These are phyloP conservation scores for Pichia exigua DNA, from an alignment of 805 yeast species.

Conservation along the genomic window DNA sequence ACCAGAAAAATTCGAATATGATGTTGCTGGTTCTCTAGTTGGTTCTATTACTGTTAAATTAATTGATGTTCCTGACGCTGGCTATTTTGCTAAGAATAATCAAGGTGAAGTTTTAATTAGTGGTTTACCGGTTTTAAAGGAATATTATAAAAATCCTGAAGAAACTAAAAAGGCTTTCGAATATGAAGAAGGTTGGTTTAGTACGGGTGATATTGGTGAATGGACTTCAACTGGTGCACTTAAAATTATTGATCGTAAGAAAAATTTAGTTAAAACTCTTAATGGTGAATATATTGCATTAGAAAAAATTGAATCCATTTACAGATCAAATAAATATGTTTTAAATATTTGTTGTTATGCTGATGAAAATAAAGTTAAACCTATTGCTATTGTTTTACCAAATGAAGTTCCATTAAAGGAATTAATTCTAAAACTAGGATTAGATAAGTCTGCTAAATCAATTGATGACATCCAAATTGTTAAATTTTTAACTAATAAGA, in stretches of 20 bases:
- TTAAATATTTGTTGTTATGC: constrained; percentile 89
- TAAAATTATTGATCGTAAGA: constrained; percentile 84
- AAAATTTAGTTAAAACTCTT: constrained; percentile 89
- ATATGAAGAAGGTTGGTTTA: constrained; percentile 86
- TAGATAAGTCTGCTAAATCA: constrained; percentile 30
- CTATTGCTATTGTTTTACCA: constrained; percentile 85
- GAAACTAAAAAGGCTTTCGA: constrained; percentile 71
- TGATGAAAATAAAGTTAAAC: constrained; percentile 79
- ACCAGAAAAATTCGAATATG: constrained; percentile 59
- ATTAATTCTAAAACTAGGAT: constrained; percentile 49
- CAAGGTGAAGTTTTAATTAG: constrained; percentile 87
- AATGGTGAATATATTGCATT: constrained; percentile 98
- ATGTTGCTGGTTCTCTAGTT: constrained; percentile 74
- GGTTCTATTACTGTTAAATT: constrained; percentile 83
- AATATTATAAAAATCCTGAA: constrained; percentile 74
- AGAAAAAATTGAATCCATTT: constrained; percentile 86
- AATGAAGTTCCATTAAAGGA: constrained; percentile 57
- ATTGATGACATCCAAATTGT: constrained; percentile 34
- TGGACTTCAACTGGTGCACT: constrained; percentile 79
- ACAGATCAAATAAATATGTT: constrained; percentile 74
- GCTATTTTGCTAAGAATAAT: constrained; percentile 79
- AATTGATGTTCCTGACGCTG: constrained; percentile 85
- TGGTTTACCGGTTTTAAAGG: constrained; percentile 66
- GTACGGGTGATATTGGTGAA: constrained; percentile 94
- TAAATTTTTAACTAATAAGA: constrained; percentile 47